Evolutionary conservation across 2,329 filamentous ascomycete species (phyloP).

Genomic region (Venturia effusa): DNA sequence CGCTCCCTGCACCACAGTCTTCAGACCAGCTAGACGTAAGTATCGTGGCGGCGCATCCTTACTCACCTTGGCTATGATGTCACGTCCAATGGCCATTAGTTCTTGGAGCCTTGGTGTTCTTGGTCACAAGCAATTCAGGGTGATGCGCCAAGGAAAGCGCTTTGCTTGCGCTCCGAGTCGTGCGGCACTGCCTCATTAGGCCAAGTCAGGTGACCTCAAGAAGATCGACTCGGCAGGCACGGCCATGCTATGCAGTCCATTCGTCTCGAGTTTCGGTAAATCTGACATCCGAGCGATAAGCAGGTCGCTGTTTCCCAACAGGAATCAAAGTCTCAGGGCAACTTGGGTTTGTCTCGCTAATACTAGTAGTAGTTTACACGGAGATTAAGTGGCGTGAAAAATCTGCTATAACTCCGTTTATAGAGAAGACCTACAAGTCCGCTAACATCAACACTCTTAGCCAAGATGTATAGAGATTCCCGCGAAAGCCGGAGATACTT

Average conservation of each 20-base stretch:
- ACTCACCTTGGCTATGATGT: not conserved
- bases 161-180: not conserved
- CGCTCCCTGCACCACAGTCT: not conserved
- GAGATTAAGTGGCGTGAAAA: too few species aligned
- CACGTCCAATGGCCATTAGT: not conserved
- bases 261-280: too few species aligned
- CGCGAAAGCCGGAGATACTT: too few species aligned
- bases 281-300: too few species aligned
- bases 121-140: not conserved
- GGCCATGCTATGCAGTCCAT: not conserved
- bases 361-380: too few species aligned
- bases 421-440: too few species aligned
- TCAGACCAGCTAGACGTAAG: not conserved
- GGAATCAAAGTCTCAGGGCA: too few species aligned
- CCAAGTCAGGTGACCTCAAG: not conserved
- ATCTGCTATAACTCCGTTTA: too few species aligned
- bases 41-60: not conserved
- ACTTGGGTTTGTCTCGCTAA: too few species aligned
- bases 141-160: not conserved
- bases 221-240: not conserved
- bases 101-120: not conserved
- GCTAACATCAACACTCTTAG: too few species aligned
- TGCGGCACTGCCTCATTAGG: not conserved
- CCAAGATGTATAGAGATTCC: too few species aligned
- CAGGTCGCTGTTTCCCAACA: too few species aligned